Percentiles rank a stretch among this genome's conserved stretches.
Conservation (phyloP, 495 filamentous ascomycete species). For the Penicillium roqueforti region DNA sequence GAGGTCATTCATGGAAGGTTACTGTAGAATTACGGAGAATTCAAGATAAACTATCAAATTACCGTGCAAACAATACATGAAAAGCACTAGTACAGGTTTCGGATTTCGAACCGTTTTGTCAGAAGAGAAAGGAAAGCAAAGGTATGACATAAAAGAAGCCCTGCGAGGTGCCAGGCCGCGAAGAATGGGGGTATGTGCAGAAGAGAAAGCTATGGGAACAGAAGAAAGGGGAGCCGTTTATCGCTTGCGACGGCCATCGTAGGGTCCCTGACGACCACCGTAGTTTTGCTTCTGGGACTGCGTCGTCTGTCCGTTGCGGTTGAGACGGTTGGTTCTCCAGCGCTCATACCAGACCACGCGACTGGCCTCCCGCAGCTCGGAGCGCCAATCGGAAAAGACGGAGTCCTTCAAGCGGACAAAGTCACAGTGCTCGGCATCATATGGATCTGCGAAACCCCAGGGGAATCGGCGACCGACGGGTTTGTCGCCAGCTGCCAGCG, state of each 20-base stretch:
- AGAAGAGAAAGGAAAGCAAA: constrained; percentile 15
- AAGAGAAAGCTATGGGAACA: constrained; percentile 31
- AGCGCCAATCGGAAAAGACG: constrained; percentile 90
- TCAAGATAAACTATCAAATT: constrained; percentile 5
- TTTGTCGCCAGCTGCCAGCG: constrained; percentile 54
- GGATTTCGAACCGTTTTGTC: constrained; percentile 1
- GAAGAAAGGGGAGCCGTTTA: constrained; percentile 16
- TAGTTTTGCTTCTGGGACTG: constrained; percentile 24
- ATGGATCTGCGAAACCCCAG: constrained; percentile 95
- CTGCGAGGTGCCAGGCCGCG: constrained; percentile 15
- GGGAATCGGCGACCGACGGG: constrained; percentile 80
- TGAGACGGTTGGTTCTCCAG: constrained; percentile 77
- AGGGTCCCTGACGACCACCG: constrained; percentile 33
- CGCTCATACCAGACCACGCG: constrained; percentile 93
- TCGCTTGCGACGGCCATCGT: constrained; percentile 31
- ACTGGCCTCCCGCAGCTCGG: constrained; percentile 86
- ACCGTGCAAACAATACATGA: constrained; percentile 1
- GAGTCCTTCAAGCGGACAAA: constrained; percentile 86
- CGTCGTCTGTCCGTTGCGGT: constrained; percentile 33
- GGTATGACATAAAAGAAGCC: constrained; percentile 24
- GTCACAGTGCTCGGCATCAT: constrained; percentile 88
- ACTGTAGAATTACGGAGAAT: neutral
- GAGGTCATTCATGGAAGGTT: neutral
- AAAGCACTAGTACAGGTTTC: constrained; percentile 7
- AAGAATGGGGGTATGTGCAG: constrained; percentile 25